These are phyloP conservation scores for Salvia sclarea DNA, from an alignment of 305 asterid species.

Conservation along the genomic window DNA sequence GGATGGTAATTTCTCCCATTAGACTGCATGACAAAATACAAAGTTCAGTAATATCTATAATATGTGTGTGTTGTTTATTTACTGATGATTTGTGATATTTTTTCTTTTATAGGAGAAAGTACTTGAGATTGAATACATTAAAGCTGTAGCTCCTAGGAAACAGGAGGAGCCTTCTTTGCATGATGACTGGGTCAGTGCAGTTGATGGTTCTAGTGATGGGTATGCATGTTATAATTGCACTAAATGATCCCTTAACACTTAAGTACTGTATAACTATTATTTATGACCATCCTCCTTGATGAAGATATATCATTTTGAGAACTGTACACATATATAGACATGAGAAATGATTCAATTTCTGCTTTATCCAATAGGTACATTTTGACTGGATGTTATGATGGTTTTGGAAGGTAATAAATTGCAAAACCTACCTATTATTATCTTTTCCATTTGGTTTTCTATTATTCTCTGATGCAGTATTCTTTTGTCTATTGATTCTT, in stretches of 20 bases:
- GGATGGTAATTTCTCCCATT: background rate
- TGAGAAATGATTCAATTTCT: conserved; percentile 16
- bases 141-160: conserved; percentile 80
- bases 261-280: conserved; percentile 23
- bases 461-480: conserved; percentile 16
- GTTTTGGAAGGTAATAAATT: conserved; percentile 73
- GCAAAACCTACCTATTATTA: conserved; percentile 19
- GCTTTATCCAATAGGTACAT: conserved; percentile 58
- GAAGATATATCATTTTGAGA: conserved; percentile 17
- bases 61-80: background rate
- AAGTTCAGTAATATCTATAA: background rate
- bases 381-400: conserved; percentile 91
- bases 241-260: background rate
- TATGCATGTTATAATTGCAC: conserved; percentile 38
- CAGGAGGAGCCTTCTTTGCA: conserved; percentile 79
- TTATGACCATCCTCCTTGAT: conserved; percentile 1
- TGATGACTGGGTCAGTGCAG: conserved; percentile 95
- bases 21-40: background rate
- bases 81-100: conserved; percentile 11
- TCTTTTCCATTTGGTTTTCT: conserved; percentile 14
- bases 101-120: conserved; percentile 65
- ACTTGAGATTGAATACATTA: conserved; percentile 85
- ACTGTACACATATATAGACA: background rate
- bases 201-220: conserved; percentile 83
- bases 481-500: conserved; percentile 34